Evolutionary conservation across 1,139 yeast genomes (phyloP).

Genomic region (Citeromyces siamensis): DNA sequence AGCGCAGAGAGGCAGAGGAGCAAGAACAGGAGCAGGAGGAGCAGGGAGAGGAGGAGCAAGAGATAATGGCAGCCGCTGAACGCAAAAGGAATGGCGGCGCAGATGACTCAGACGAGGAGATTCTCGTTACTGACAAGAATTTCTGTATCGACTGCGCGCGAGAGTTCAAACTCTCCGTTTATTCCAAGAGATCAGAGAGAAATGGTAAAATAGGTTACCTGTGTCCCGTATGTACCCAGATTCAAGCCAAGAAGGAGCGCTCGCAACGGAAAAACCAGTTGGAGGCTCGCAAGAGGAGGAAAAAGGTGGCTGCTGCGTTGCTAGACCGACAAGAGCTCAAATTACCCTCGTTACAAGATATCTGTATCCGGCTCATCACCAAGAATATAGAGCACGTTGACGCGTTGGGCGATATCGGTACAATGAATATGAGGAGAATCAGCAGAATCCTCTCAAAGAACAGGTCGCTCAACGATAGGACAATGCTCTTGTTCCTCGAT

Average conservation of each 20-base stretch:
- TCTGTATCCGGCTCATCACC: constrained; percentile 63
- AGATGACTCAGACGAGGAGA: constrained; percentile 23
- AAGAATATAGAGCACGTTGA: constrained; percentile 68
- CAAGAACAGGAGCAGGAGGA: constrained; percentile 13
- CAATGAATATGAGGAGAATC: constrained; percentile 48
- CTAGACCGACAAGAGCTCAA: constrained; percentile 54
- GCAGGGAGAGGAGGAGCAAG: constrained; percentile 18
- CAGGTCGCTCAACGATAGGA: constrained; percentile 60
- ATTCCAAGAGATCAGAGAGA: constrained; percentile 41
- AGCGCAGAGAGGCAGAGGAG: constrained; percentile 10
- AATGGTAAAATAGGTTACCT: constrained; percentile 37
- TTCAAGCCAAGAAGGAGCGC: constrained; percentile 28
- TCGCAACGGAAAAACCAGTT: constrained; percentile 36
- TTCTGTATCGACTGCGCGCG: constrained; percentile 49
- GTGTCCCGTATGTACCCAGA: constrained; percentile 53
- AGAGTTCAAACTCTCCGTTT: constrained; percentile 48
- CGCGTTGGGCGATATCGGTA: constrained; percentile 69
- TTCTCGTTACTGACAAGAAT: constrained; percentile 23
- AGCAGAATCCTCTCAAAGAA: constrained; percentile 70
- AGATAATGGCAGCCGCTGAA: constrained; percentile 25
- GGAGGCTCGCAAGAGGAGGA: constrained; percentile 60
- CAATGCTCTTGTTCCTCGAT: constrained; percentile 61
- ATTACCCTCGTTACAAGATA: constrained; percentile 67
- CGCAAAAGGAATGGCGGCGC: constrained; percentile 24
- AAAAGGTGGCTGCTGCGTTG: constrained; percentile 73